phyloP scores from a whole-genome alignment of 352 stramenopile genomes.

The Phytophthora ramorum region DNA sequence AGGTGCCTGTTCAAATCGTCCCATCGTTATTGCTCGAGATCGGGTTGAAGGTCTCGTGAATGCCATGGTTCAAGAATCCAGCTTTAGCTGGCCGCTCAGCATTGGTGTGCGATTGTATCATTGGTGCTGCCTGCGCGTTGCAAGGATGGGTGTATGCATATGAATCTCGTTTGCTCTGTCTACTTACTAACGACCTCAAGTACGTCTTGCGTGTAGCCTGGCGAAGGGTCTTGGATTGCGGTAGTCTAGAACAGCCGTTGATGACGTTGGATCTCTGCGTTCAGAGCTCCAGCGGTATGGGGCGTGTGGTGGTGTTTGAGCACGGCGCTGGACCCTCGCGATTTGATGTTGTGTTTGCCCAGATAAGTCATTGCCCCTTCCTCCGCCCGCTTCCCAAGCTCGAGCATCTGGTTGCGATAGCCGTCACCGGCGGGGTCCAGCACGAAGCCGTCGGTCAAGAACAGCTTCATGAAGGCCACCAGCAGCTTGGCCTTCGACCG shows the following conservation, averaged over 20 bases:
- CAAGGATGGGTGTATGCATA: no score
- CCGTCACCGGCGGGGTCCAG: neutral
- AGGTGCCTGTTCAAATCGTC: no score
- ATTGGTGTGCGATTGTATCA: no score
- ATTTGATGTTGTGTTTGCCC: neutral
- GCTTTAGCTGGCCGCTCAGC: no score
- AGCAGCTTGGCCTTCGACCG: neutral
- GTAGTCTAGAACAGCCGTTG: neutral
- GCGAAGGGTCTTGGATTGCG: neutral
- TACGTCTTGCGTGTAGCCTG: neutral
- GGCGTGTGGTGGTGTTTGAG: neutral
- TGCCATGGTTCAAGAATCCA: no score
- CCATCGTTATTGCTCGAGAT: no score
- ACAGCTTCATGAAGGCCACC: neutral
- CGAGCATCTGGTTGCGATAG: neutral
- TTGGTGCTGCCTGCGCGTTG: no score
- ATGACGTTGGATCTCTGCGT: neutral
- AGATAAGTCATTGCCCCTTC: neutral
- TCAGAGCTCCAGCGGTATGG: neutral
- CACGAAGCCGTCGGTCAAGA: neutral
- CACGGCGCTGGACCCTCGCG: neutral
- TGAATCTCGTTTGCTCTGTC: no score
- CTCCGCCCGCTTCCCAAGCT: neutral
- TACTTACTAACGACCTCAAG: neutral
- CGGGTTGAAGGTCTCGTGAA: no score